These are phyloP conservation scores for Saprolegnia parasitica DNA, from an alignment of 352 stramenopile species.

Conservation along the genomic window DNA sequence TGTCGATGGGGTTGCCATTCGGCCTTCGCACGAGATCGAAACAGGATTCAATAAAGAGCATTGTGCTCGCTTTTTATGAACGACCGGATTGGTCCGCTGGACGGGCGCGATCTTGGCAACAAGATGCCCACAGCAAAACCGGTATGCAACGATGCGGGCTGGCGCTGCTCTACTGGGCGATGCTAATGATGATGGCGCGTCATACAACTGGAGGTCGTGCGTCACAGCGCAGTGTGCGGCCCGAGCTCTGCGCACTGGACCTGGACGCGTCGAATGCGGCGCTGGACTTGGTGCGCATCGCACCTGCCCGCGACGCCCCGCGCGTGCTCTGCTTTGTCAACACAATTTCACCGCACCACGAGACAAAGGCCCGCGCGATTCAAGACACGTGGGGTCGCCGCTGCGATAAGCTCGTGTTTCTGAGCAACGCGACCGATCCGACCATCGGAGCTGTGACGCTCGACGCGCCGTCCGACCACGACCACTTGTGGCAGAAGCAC, in stretches of 20 bases:
- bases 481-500: conserved; percentile 30
- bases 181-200: not conserved
- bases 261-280: conserved; percentile 39
- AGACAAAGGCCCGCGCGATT: conserved; percentile 17
- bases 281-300: conserved; percentile 45
- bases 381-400: conserved; percentile 25
- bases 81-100: too few species aligned
- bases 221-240: too few species aligned
- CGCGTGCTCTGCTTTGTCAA: conserved; percentile 30
- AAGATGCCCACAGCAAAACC: not conserved
- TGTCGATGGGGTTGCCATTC: too few species aligned
- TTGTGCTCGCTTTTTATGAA: too few species aligned
- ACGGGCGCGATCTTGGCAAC: not conserved
- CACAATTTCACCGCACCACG: conserved; percentile 28
- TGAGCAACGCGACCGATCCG: conserved; percentile 27
- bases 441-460: not conserved
- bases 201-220: too few species aligned
- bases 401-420: conserved; percentile 29
- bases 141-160: not conserved
- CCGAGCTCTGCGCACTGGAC: conserved; percentile 31
- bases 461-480: conserved; percentile 21
- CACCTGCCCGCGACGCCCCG: conserved; percentile 10
- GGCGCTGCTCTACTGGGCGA: not conserved
- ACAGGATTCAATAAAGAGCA: too few species aligned
- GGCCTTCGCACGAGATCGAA: too few species aligned